Base-by-base conservation (phyloP, 2,329 filamentous ascomycete genomes). In the Aspergillus sp. region DNA sequence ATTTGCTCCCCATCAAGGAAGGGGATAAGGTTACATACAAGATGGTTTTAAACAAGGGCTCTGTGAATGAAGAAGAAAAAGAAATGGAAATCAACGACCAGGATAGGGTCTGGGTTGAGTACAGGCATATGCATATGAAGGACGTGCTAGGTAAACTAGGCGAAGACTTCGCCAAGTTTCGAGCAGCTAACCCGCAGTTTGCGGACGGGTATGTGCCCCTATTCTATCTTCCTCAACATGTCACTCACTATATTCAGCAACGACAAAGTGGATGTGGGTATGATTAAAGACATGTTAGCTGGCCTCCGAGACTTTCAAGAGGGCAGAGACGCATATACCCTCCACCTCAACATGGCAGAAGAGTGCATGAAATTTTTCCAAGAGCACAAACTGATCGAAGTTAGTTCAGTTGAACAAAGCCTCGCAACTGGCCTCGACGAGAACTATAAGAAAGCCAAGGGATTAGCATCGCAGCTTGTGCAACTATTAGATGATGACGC, bases 331-430 rank as follows among this genome's bases (percentile, higher is more conserved):
- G 88, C 91, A 2, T 99, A 98, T 74, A 95, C 93, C 0, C 79
- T 99, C 54, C 95, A 99, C 75, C 81, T 99, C 43, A 93, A 88
- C 65, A 98, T 99, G 93, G 95, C 95, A 2, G 90, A 97, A 72
- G 92, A 96, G 72, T 96, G 92, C 72, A 98, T 98, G 93, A 91
- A 91, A 66, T 85, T 90, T 39, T 99, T 99, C 68, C 88, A 96
- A 71, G 80, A 86, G 52, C 85, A 88, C 71, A 96, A 96, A 70
- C 81, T 99, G 6, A 84, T 90, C 6, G 95, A 99, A 69, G 82
- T 98, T 57, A 92, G 92, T 12, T 89, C 90, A 0, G 84, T 93
- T 6, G 95, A 99, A 76, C 95, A 98, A 81, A 91, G 87, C 27
- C 82, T 99, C 63, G 90, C 93, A 9, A 98, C 95, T 0, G 95